Base-by-base conservation (phyloP, 805 yeast species). In the Metschnikowia orientalis region DNA sequence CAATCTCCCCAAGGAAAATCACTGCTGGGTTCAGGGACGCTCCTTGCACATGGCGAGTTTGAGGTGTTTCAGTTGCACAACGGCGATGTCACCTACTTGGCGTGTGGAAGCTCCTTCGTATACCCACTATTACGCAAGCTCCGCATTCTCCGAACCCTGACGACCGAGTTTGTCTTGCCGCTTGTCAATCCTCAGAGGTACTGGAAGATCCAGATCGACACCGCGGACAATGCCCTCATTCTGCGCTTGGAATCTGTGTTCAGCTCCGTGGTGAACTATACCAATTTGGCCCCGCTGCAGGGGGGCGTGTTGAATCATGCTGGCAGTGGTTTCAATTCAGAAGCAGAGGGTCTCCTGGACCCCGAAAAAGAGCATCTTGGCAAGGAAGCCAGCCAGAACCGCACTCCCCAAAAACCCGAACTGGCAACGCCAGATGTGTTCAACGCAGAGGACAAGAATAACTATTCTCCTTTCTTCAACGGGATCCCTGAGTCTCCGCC, bases 161-260 rank as follows among this genome's bases (percentile, higher is more conserved):
- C 38, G 28, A 63, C 63, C 30, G 72, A 69, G 44, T 80, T 79
- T 44, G 65, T 81, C 2, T 52, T 84, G 11, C 79, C 87, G 1
- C 66, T 85, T 37, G 75, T 75, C 17, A 83, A 82, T 46, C 94
- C 94, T 0, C 81, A 77, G 41, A 61, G 90, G 46, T 82, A 76
- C 54, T 85, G 94, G 95, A 69, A 68, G 38, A 63, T 75, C 7
- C 56, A 60, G 21, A 45, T 74, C 5, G 57, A 54, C 27, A 49
- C 69, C 0, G 53, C 48, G 3, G 62, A 65, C 27, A 31, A 36
- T 1, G 34, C 41, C 6, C 50, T 52, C 2, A 40, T 69, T 4
- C 38, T 42, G 4, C 41, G 41, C 13, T 50, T 69, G 30, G 66
- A 61, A 37, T 15, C 14, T 2, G 67, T 72, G 18, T 61, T 78